phyloP scores from a whole-genome alignment of 176 grass and related monocot species.

The Elaeis guineensis region DNA sequence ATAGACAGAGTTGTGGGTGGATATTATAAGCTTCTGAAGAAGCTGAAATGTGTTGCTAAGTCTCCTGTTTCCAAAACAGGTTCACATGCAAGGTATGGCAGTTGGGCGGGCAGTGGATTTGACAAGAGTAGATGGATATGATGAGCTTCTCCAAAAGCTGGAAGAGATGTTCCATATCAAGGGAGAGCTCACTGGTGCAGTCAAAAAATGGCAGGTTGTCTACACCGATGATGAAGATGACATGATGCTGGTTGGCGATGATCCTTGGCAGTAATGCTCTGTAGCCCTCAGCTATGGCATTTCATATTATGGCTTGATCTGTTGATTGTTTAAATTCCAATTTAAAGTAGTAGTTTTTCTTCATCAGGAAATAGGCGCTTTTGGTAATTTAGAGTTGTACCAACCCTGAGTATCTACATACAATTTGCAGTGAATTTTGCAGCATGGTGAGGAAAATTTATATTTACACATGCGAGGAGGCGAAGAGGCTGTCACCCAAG shows the following conservation, averaged over 20 bases:
- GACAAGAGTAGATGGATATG: conserved; percentile 60
- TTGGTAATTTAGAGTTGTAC: too few relatives aligned
- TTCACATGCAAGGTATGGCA: conserved; percentile 90
- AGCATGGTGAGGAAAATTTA: conserved; percentile 71
- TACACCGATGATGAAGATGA: conserved; percentile 89
- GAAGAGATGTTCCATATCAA: conserved; percentile 72
- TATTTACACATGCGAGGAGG: conserved; percentile 75
- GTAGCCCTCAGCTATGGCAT: neutral
- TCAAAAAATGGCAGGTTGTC: conserved; percentile 68
- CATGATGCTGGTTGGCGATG: conserved; percentile 92
- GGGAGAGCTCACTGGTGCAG: conserved; percentile 44
- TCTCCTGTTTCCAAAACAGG: conserved; percentile 27
- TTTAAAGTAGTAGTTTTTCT: too few relatives aligned
- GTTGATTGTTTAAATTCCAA: too few relatives aligned
- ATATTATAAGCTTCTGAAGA: too few relatives aligned
- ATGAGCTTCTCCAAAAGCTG: conserved; percentile 51
- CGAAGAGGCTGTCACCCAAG: conserved; percentile 53
- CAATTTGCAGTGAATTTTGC: conserved; percentile 80
- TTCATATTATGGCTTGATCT: too few relatives aligned
- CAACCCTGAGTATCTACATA: neutral
- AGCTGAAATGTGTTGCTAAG: neutral
- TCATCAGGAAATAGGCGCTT: too few relatives aligned
- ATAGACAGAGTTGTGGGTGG: too few relatives aligned
- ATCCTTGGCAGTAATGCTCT: conserved; percentile 81
- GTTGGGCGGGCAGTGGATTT: conserved; percentile 90